Conservation (phyloP, 1,284 basidiomycete genomes). For the Agaricales sp. region DNA sequence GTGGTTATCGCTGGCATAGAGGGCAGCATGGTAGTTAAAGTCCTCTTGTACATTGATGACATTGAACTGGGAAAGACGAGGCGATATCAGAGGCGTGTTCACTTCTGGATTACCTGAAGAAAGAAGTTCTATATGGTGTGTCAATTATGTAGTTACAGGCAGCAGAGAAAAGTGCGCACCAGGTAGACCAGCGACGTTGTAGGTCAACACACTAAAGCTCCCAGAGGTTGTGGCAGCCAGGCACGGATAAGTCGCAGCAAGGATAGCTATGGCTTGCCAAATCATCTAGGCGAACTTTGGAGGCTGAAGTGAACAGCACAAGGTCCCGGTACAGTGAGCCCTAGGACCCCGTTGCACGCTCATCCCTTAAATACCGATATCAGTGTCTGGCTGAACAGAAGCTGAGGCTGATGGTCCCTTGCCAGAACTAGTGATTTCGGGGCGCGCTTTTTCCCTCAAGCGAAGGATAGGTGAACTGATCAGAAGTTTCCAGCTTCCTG, state of each 20-base stretch:
- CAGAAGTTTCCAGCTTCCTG: no score
- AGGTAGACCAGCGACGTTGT: constrained; percentile 12
- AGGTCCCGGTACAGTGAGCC: no score
- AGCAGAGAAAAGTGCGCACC: neutral
- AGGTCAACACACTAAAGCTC: constrained; percentile 9
- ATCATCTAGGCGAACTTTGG: no score
- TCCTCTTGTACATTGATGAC: constrained; percentile 30
- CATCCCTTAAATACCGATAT: no score
- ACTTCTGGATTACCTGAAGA: constrained; percentile 21
- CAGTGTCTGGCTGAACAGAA: no score
- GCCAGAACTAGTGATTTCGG: no score
- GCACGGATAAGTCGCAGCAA: neutral
- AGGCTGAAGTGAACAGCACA: no score
- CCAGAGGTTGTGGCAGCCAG: constrained; percentile 4
- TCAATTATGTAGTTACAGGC: neutral
- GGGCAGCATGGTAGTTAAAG: constrained; percentile 26
- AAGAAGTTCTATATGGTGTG: constrained; percentile 8
- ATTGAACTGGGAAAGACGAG: constrained; percentile 20
- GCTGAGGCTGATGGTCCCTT: no score
- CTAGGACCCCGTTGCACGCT: no score
- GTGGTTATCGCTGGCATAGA: constrained; percentile 25
- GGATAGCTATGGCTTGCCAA: neutral
- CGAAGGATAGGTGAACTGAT: no score
- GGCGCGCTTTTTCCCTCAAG: no score
- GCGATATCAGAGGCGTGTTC: constrained; percentile 22